Conservation (phyloP, 306 rosid genomes). For the Gastrolobium bilobum region DNA sequence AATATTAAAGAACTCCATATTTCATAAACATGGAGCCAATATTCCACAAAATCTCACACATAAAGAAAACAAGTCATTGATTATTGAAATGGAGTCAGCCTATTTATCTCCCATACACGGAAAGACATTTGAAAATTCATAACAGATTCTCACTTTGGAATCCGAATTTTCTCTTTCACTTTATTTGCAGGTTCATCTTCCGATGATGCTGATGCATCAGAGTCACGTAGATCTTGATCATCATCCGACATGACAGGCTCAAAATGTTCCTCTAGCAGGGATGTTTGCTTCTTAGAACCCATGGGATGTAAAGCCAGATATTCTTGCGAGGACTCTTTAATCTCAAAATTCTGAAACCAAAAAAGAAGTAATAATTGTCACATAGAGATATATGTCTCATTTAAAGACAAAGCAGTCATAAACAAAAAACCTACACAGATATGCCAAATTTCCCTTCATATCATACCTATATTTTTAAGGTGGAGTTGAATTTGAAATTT, state of each 20-base stretch:
- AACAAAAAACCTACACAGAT: conserved; percentile 1
- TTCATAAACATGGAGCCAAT: conserved; percentile 34
- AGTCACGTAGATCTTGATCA: conserved; percentile 61
- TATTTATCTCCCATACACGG: conserved; percentile 10
- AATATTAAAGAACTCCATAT: conserved; percentile 23
- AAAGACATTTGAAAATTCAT: background rate
- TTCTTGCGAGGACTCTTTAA: conserved; percentile 74
- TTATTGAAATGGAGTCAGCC: conserved; percentile 1
- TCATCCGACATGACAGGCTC: conserved; percentile 75
- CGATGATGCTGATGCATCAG: conserved; percentile 62
- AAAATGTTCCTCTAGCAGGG: conserved; percentile 83
- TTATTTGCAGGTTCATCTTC: conserved; percentile 58
- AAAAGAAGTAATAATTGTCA: conserved; percentile 29
- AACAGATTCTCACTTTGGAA: conserved; percentile 69
- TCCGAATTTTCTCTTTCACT: conserved; percentile 55
- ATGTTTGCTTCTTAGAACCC: conserved; percentile 80
- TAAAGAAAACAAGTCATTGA: background rate
- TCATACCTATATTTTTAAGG: conserved; percentile 19
- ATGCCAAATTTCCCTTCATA: conserved; percentile 11
- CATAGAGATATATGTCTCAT: conserved; percentile 4
- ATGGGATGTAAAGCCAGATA: conserved; percentile 87
- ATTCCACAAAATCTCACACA: background rate
- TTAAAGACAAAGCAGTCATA: conserved; percentile 4
- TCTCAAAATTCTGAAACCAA: conserved; percentile 73
- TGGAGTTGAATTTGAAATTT: conserved; percentile 35